Conservation (phyloP, 495 filamentous ascomycete genomes). For the Hypoxylon trugodes region DNA sequence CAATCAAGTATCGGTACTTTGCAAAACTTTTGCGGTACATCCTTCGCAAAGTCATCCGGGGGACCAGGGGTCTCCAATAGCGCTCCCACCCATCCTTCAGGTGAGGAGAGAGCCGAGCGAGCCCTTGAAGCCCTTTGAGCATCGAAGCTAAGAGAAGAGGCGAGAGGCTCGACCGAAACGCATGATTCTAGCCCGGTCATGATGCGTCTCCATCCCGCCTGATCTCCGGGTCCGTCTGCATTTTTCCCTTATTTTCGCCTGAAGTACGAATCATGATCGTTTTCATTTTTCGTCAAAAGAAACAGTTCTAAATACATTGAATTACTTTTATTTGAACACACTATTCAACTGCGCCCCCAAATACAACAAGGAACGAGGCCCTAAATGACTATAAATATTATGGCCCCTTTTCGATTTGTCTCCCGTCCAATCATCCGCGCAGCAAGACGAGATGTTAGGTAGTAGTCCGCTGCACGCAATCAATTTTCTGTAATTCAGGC, state of each 20-base stretch:
- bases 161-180: constrained; percentile 13
- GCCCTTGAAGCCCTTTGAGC: constrained; percentile 13
- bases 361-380: constrained; percentile 10
- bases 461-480: constrained; percentile 37
- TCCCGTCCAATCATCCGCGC: constrained; percentile 27
- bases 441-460: constrained; percentile 28
- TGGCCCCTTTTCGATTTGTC: not conserved
- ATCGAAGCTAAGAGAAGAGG: not conserved
- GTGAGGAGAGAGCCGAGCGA: constrained; percentile 12
- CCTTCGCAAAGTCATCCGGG: not conserved
- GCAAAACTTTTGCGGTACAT: constrained; percentile 32
- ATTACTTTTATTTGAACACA: constrained; percentile 11
- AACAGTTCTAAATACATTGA: not conserved
- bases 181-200: constrained; percentile 29
- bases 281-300: not conserved
- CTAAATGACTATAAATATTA: constrained; percentile 15
- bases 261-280: constrained; percentile 9
- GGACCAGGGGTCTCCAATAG: constrained; percentile 20
- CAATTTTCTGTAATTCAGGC: constrained; percentile 32
- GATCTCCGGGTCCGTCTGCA: constrained; percentile 24
- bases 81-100: constrained; percentile 18
- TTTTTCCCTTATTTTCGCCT: constrained; percentile 16
- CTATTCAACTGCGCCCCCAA: not conserved
- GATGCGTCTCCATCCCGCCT: constrained; percentile 35
- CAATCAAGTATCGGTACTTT: constrained; percentile 29